Conservation (phyloP, 805 yeast genomes). For the Saccharomycopsis fodiens region DNA sequence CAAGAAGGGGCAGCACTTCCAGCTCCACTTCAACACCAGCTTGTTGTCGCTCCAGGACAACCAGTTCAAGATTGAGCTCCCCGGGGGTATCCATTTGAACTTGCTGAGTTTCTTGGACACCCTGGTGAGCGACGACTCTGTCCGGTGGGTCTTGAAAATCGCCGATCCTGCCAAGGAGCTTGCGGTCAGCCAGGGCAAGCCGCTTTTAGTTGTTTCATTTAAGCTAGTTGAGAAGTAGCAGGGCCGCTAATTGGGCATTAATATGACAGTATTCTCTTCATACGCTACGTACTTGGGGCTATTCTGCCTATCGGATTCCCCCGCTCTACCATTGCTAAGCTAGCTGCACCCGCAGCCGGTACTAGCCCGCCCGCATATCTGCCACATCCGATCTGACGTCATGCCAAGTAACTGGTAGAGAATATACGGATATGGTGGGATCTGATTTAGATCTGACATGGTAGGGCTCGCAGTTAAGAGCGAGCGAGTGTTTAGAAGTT, state of each 20-base stretch:
- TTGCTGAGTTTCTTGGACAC: conserved; percentile 37
- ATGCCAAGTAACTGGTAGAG: no score
- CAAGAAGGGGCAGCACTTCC: conserved; percentile 31
- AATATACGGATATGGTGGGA: no score
- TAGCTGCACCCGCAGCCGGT: no score
- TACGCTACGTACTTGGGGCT: no score
- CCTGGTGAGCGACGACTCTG: conserved; percentile 30
- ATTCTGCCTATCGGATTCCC: no score
- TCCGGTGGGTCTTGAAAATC: conserved; percentile 38
- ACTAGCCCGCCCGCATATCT: no score
- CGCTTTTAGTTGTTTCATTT: conserved; percentile 23
- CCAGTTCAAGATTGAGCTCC: conserved; percentile 43
- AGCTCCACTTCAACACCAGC: conserved; percentile 48
- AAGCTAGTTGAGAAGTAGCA: conserved; percentile 16
- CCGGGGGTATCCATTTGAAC: conserved; percentile 42
- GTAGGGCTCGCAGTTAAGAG: no score
- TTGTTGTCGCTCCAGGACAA: conserved; percentile 43
- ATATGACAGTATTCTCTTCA: no score
- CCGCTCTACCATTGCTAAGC: no score
- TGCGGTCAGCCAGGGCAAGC: conserved; percentile 22
- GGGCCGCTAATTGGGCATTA: not conserved
- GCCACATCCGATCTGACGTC: no score
- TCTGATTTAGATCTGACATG: no score
- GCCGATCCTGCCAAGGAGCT: conserved; percentile 1
- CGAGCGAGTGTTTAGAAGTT: no score